Evolutionary conservation across 371 early-diverging fungal genomes (phyloP).

Genomic region (Chytridium lagenaria): DNA sequence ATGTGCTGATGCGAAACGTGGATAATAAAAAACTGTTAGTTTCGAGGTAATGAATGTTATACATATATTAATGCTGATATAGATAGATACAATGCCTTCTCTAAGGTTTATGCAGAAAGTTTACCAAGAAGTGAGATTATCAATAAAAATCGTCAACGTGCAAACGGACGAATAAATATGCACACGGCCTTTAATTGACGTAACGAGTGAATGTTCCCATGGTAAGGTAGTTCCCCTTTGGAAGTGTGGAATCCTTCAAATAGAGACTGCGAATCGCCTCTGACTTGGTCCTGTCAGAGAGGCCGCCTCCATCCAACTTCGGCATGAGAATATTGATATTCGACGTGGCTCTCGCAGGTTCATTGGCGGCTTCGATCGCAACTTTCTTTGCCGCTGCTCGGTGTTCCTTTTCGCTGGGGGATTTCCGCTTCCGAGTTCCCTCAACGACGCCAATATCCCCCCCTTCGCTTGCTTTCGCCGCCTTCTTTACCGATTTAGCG

Average conservation of each 20-base stretch:
- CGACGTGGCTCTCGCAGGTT: slow-evolving; percentile 13
- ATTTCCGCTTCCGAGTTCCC: slow-evolving; percentile 3
- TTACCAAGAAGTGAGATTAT: not conserved
- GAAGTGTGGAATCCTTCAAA: slow-evolving; percentile 42
- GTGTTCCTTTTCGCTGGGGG: slow-evolving; percentile 4
- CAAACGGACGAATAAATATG: slow-evolving; percentile 1
- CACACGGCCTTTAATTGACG: slow-evolving; percentile 21
- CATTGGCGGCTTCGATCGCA: slow-evolving; percentile 1
- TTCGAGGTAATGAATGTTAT: not conserved
- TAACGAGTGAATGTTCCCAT: slow-evolving; percentile 77
- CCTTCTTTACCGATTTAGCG: slow-evolving; percentile 65
- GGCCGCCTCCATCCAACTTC: slow-evolving; percentile 24
- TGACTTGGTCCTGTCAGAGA: slow-evolving; percentile 39
- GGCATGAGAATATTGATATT: slow-evolving; percentile 58
- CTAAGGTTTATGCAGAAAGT: not conserved
- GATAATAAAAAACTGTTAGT: not conserved
- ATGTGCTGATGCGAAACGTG: not conserved
- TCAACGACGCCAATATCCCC: slow-evolving; percentile 19
- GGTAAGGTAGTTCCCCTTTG: slow-evolving; percentile 62
- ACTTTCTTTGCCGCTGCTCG: slow-evolving; percentile 25
- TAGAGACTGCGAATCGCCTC: slow-evolving; percentile 68
- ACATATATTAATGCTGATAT: not conserved
- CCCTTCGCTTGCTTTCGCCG: slow-evolving; percentile 59
- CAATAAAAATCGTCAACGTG: not conserved
- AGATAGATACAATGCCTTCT: not conserved